Conservation (phyloP, 2,329 filamentous ascomycete species). For the Paraconiothyrium brasiliense region DNA sequence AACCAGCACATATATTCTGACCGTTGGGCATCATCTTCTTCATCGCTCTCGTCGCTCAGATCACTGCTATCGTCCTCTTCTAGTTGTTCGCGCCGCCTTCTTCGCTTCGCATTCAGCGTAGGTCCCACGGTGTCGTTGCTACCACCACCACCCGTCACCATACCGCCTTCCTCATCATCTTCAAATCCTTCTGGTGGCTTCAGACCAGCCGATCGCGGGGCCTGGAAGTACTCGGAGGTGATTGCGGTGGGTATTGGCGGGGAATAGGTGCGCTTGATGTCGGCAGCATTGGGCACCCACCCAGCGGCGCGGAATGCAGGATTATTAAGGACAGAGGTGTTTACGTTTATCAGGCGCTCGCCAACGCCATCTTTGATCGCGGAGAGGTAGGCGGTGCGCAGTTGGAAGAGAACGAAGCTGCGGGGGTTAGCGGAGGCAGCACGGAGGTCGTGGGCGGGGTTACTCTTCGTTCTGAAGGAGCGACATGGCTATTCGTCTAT, state of each 20-base stretch:
- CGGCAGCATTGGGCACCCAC: slow-evolving; percentile 77
- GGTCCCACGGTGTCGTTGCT: slow-evolving; percentile 74
- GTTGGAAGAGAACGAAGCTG: slow-evolving; percentile 83
- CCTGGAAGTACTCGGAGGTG: slow-evolving; percentile 85
- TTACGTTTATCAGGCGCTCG: slow-evolving; percentile 82
- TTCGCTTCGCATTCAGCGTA: slow-evolving; percentile 69
- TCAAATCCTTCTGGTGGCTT: slow-evolving; percentile 65
- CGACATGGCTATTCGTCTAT: slow-evolving; percentile 46
- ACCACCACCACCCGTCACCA: slow-evolving; percentile 73
- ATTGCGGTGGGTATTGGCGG: slow-evolving; percentile 85
- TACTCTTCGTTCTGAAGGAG: slow-evolving; percentile 58
- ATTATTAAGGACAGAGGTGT: slow-evolving; percentile 80
- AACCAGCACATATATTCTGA: slow-evolving; percentile 11
- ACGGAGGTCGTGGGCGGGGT: slow-evolving; percentile 24
- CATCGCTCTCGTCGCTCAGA: slow-evolving; percentile 83
- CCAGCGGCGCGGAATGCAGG: slow-evolving; percentile 84
- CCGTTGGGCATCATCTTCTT: slow-evolving; percentile 68
- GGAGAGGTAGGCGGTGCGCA: slow-evolving; percentile 81
- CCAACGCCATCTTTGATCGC: slow-evolving; percentile 85
- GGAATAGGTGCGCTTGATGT: slow-evolving; percentile 84
- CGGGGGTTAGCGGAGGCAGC: slow-evolving; percentile 29
- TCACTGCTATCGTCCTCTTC: slow-evolving; percentile 89
- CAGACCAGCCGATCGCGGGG: slow-evolving; percentile 67
- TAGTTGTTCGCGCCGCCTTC: slow-evolving; percentile 76
- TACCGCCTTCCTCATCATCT: slow-evolving; percentile 74